These are phyloP conservation scores for Xylaria multiplex DNA, from an alignment of 2,329 filamentous ascomycete genomes.

Conservation along the genomic window DNA sequence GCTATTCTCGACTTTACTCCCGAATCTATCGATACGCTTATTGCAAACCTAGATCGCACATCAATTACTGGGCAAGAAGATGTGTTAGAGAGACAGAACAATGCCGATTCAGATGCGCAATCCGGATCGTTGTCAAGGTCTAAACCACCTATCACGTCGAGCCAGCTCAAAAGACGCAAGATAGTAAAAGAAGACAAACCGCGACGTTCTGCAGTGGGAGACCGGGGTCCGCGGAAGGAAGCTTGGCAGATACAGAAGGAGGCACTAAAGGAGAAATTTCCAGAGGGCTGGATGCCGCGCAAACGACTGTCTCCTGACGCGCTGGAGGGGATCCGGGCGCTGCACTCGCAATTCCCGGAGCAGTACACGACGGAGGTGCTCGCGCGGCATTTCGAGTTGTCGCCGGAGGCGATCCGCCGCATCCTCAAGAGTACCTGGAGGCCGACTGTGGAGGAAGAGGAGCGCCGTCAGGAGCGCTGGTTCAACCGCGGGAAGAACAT, in stretches of 20 bases:
- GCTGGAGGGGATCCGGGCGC: constrained; percentile 84
- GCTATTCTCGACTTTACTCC: constrained; percentile 50
- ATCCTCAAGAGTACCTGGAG: constrained; percentile 85
- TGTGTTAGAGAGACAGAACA: background rate
- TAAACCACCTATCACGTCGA: constrained; percentile 31
- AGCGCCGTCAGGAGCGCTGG: constrained; percentile 69
- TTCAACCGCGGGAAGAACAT: constrained; percentile 67
- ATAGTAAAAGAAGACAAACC: constrained; percentile 39
- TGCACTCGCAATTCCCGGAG: constrained; percentile 80
- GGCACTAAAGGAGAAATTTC: constrained; percentile 80
- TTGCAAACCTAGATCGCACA: constrained; percentile 13
- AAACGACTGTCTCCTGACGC: constrained; percentile 94
- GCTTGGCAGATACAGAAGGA: constrained; percentile 81
- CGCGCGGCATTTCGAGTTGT: constrained; percentile 83
- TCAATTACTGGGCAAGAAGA: constrained; percentile 3
- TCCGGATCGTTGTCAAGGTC: background rate
- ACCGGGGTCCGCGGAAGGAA: constrained; percentile 51
- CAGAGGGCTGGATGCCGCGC: constrained; percentile 80
- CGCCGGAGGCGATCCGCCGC: constrained; percentile 84
- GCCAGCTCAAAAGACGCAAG: constrained; percentile 43
- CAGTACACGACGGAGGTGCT: constrained; percentile 79
- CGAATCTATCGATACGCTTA: constrained; percentile 49
- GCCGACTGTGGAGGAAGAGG: constrained; percentile 66
- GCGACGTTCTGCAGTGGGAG: constrained; percentile 23
- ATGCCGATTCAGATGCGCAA: constrained; percentile 1